Conservation (phyloP, 176 grass and related monocot genomes). For the Triticum turgidum region DNA sequence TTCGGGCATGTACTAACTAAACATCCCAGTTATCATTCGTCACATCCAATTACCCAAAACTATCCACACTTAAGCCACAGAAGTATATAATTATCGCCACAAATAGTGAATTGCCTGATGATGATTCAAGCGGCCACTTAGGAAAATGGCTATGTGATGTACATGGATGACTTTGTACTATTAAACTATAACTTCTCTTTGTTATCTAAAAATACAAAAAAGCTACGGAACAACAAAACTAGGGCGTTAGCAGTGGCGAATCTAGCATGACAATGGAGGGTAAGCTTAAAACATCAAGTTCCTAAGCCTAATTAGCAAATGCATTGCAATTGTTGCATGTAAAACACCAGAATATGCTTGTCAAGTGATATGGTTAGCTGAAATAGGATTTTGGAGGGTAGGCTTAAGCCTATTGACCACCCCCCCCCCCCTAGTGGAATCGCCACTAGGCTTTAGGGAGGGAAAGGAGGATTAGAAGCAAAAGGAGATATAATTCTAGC, state of each 20-base stretch:
- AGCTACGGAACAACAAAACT: slow-evolving; percentile 13
- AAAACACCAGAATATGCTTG: too few species aligned
- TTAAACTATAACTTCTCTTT: not conserved
- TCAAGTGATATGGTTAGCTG: too few species aligned
- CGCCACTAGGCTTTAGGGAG: not conserved
- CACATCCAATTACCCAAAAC: not conserved
- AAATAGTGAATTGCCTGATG: not conserved
- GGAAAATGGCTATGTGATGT: not conserved
- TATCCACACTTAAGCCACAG: not conserved
- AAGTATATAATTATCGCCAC: not conserved
- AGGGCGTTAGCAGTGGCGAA: not conserved
- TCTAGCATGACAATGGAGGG: too few species aligned
- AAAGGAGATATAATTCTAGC: not conserved
- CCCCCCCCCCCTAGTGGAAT: too few species aligned
- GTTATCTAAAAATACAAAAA: not conserved
- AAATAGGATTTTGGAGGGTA: too few species aligned
- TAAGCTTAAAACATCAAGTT: too few species aligned
- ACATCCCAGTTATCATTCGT: not conserved
- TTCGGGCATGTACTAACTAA: not conserved
- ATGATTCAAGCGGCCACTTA: not conserved
- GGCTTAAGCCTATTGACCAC: too few species aligned
- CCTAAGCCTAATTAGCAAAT: too few species aligned
- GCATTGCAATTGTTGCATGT: too few species aligned
- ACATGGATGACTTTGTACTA: not conserved
- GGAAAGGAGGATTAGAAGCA: not conserved